Evolutionary conservation across 2,329 filamentous ascomycete genomes (phyloP).

Genomic region (Colletotrichum incanum): DNA sequence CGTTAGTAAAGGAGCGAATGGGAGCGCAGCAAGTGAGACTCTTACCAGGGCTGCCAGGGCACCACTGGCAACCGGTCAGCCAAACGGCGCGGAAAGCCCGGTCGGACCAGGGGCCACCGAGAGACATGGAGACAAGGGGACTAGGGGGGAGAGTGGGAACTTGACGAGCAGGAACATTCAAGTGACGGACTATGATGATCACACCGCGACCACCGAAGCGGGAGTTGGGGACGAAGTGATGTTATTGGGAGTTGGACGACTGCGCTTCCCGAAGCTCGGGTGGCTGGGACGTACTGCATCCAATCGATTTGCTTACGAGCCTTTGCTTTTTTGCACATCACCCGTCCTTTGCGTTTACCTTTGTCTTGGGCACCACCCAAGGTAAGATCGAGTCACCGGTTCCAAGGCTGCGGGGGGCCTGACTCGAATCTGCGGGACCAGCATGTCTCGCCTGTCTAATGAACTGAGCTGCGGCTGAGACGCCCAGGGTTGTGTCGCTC

Average conservation of each 20-base stretch:
- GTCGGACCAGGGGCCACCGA: slow-evolving; percentile 20
- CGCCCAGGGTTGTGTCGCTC: not conserved
- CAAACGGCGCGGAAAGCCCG: slow-evolving; percentile 41
- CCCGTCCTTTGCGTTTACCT: slow-evolving; percentile 5
- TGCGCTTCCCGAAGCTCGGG: not conserved
- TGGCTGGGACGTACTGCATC: slow-evolving; percentile 31
- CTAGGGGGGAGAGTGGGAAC: not conserved
- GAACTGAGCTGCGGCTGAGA: slow-evolving; percentile 7
- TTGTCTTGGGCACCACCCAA: not conserved
- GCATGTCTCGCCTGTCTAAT: slow-evolving; percentile 2
- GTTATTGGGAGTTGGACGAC: slow-evolving; percentile 21
- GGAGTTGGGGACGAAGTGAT: slow-evolving; percentile 33
- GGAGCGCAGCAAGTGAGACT: slow-evolving; percentile 33
- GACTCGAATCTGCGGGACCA: slow-evolving; percentile 1
- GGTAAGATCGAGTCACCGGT: slow-evolving; percentile 14
- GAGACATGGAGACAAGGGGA: slow-evolving; percentile 24
- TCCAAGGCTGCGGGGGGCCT: slow-evolving; percentile 18
- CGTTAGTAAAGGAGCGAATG: slow-evolving; percentile 42
- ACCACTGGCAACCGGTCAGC: slow-evolving; percentile 35
- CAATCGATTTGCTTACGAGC: slow-evolving; percentile 23
- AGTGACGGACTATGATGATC: slow-evolving; percentile 23
- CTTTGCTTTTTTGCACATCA: slow-evolving; percentile 7
- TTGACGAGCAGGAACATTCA: not conserved
- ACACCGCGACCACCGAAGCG: slow-evolving; percentile 30
- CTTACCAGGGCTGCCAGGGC: slow-evolving; percentile 18